Percentiles rank a stretch among this genome's conserved stretches.
phyloP scores from a whole-genome alignment of 2,329 filamentous ascomycete genomes.

The Aspergillus brasiliensis region DNA sequence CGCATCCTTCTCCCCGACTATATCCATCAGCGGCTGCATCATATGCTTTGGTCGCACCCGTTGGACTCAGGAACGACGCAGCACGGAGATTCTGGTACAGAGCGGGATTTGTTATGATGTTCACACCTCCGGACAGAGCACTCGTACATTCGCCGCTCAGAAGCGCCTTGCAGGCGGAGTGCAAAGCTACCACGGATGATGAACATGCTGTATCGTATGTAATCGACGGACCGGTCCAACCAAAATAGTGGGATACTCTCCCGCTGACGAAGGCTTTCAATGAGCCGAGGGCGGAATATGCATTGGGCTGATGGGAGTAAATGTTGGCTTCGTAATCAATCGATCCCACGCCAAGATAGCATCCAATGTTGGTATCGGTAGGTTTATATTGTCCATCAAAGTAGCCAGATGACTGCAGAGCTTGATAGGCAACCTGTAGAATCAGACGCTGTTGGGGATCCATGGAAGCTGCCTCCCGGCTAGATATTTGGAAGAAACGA shows the following conservation, averaged over 20 bases:
- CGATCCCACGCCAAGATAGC: background rate
- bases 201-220: constrained; percentile 6
- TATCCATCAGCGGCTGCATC: constrained; percentile 28
- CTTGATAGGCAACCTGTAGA: constrained; percentile 8
- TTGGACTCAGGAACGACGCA: constrained; percentile 5
- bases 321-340: background rate
- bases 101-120: background rate
- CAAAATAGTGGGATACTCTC: background rate
- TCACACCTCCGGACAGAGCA: constrained; percentile 7
- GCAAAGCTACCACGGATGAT: background rate
- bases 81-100: constrained; percentile 6
- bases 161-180: constrained; percentile 5
- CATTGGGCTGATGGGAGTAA: background rate
- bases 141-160: constrained; percentile 3
- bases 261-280: background rate
- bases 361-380: background rate
- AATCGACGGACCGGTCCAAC: background rate
- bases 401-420: constrained; percentile 1
- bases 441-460: constrained; percentile 11
- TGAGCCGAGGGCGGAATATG: background rate
- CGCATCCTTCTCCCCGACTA: constrained; percentile 28
- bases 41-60: constrained; percentile 7
- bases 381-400: background rate
- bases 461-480: constrained; percentile 3
- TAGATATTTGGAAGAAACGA: constrained; percentile 31